phyloP scores from a whole-genome alignment of 2,329 filamentous ascomycete species.

The Paradendryphiella salina region DNA sequence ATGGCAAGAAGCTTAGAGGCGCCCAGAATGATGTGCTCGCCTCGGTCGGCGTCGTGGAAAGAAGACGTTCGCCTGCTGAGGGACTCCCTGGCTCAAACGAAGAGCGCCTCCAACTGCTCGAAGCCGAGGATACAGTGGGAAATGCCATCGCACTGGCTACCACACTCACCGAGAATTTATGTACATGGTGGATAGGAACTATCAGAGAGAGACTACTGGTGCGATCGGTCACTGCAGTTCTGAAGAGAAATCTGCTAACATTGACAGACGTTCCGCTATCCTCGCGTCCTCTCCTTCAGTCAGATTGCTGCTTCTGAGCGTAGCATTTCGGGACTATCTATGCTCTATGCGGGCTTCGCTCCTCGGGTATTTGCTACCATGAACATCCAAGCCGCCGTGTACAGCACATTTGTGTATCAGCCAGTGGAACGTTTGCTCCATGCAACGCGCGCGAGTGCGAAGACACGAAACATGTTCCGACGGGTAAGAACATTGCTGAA shows the following conservation, averaged over 20 bases:
- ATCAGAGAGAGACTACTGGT: slow-evolving; percentile 37
- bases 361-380: slow-evolving; percentile 28
- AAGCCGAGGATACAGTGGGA: slow-evolving; percentile 38
- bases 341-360: slow-evolving; percentile 37
- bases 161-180: slow-evolving; percentile 33
- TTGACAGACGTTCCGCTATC: slow-evolving; percentile 35
- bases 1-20: slow-evolving; percentile 48
- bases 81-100: slow-evolving; percentile 34
- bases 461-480: slow-evolving; percentile 26
- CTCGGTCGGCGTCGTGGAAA: slow-evolving; percentile 53
- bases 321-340: slow-evolving; percentile 21
- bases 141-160: slow-evolving; percentile 30
- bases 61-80: slow-evolving; percentile 35
- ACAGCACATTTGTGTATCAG: slow-evolving; percentile 26
- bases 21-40: slow-evolving; percentile 55
- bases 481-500: slow-evolving; percentile 27
- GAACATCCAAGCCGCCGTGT: slow-evolving; percentile 25
- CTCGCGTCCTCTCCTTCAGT: slow-evolving; percentile 26
- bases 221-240: neutral
- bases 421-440: slow-evolving; percentile 37
- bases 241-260: neutral
- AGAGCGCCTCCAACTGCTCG: slow-evolving; percentile 35
- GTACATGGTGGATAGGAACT: slow-evolving; percentile 44
- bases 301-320: slow-evolving; percentile 33
- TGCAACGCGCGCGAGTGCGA: slow-evolving; percentile 25